A percentile compares a stretch with the other conserved stretches of the same genome.
Evolutionary conservation across 108 stramenopile genomes (phyloP).

Genomic region (Nannochloropsis salina): DNA sequence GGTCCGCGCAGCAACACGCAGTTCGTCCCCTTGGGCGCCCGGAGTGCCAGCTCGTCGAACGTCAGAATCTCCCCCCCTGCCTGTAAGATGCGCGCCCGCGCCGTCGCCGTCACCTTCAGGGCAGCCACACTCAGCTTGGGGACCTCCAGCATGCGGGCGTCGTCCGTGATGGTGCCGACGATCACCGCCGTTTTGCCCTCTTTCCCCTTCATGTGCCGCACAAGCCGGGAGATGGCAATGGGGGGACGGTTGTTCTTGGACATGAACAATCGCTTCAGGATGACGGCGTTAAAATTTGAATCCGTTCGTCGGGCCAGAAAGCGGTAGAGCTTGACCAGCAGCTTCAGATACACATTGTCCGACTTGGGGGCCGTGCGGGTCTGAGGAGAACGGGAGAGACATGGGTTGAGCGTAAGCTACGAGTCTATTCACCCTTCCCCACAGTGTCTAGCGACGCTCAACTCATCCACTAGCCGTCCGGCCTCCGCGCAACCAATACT

Average conservation of each 20-base stretch:
- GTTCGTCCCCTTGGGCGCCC: slow-evolving; percentile 87
- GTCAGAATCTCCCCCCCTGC: slow-evolving; percentile 98
- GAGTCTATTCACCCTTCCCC: no score
- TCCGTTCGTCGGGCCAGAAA: slow-evolving; percentile 95
- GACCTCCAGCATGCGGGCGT: slow-evolving; percentile 90
- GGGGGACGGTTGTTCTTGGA: slow-evolving; percentile 94
- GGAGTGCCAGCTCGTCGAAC: slow-evolving; percentile 96
- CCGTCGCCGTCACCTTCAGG: slow-evolving; percentile 92
- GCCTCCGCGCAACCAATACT: no score
- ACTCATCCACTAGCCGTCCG: no score
- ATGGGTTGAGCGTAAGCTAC: neutral
- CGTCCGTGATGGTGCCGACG: slow-evolving; percentile 97
- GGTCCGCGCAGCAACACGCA: slow-evolving; percentile 97
- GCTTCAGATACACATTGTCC: slow-evolving; percentile 91
- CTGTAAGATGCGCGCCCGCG: slow-evolving; percentile 92
- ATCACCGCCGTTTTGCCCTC: slow-evolving; percentile 92
- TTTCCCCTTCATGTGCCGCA: slow-evolving; percentile 93
- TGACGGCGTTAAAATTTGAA: slow-evolving; percentile 84
- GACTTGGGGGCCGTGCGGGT: slow-evolving; percentile 83
- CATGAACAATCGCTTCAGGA: slow-evolving; percentile 97
- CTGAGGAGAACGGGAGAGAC: neutral
- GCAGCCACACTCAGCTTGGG: slow-evolving; percentile 88
- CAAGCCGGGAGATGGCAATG: slow-evolving; percentile 82
- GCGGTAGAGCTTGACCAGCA: slow-evolving; percentile 97
- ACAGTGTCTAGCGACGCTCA: no score